Percentiles rank a stretch among this genome's conserved stretches.
Conservation (phyloP, 768 basidiomycete species). For the Leucosporidium scottii region DNA sequence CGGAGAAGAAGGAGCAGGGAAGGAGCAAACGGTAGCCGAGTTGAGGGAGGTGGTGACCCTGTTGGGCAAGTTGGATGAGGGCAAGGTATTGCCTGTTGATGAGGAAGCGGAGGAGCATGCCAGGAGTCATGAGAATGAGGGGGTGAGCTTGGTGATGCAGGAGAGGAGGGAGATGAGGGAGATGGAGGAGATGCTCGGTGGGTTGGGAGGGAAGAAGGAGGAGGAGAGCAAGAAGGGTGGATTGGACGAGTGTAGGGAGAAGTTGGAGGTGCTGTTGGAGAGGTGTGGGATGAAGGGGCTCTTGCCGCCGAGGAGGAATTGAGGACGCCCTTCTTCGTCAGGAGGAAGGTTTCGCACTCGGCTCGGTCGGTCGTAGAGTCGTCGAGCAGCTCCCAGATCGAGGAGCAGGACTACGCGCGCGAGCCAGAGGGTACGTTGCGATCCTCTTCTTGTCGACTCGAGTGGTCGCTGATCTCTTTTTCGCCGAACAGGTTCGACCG, state of each 20-base stretch:
- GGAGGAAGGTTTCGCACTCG: too few species aligned
- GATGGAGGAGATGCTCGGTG: constrained; percentile 26
- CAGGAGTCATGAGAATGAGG: constrained; percentile 38
- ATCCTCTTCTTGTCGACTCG: too few species aligned
- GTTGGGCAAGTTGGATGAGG: constrained; percentile 59
- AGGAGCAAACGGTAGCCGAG: constrained; percentile 15
- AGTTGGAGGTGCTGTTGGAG: constrained; percentile 9
- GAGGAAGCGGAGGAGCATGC: constrained; percentile 72
- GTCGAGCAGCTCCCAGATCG: too few species aligned
- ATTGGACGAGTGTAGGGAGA: constrained; percentile 17
- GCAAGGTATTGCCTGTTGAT: constrained; percentile 68
- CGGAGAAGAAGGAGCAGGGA: constrained; percentile 44
- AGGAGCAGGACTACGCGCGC: too few species aligned
- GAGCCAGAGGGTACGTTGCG: too few species aligned
- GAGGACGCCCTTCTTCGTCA: too few species aligned
- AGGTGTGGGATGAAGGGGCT: constrained; percentile 17
- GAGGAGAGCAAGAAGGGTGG: neutral
- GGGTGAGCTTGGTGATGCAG: constrained; percentile 21
- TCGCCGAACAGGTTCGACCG: too few species aligned
- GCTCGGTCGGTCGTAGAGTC: too few species aligned
- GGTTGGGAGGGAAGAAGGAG: constrained; percentile 3
- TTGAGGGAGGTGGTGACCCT: constrained; percentile 49
- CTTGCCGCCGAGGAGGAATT: constrained; percentile 4
- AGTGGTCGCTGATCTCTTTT: too few species aligned
- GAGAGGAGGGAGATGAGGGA: constrained; percentile 30